Evolutionary conservation across 2,329 filamentous ascomycete genomes (phyloP).

Genomic region (Fusarium setosum): DNA sequence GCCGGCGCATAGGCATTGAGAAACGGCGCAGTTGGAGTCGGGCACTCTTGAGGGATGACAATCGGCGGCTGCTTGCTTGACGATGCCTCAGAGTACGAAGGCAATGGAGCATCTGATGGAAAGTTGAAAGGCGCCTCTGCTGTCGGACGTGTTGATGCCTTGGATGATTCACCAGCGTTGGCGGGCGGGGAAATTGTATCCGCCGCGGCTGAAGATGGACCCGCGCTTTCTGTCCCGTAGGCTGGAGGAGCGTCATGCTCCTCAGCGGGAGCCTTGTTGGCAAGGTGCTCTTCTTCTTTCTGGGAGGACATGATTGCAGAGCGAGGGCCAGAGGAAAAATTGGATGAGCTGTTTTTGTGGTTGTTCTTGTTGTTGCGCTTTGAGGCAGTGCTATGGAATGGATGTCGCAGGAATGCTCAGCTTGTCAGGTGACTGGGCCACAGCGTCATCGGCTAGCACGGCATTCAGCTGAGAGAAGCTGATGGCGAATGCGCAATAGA

Average conservation of each 20-base stretch:
- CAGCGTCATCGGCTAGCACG: constrained; percentile 30
- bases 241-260: constrained; percentile 8
- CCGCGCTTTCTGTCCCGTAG: constrained; percentile 16
- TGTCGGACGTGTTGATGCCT: constrained; percentile 38
- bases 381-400: background rate
- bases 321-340: too few species aligned
- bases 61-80: constrained; percentile 45
- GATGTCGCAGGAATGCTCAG: constrained; percentile 4
- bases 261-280: background rate
- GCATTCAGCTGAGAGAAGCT: constrained; percentile 3
- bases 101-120: constrained; percentile 45
- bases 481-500: constrained; percentile 4
- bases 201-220: constrained; percentile 1
- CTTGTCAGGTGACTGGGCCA: constrained; percentile 14
- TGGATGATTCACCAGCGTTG: background rate
- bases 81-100: constrained; percentile 44
- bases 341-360: background rate
- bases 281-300: constrained; percentile 30
- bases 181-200: background rate
- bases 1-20: constrained; percentile 51
- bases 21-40: constrained; percentile 51
- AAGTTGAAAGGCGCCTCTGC: constrained; percentile 54
- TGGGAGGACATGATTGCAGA: constrained; percentile 12
- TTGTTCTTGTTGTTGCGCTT: background rate
- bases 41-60: constrained; percentile 53